Conservation (phyloP, 805 yeast species). For the Danielozyma ontarioensis region DNA sequence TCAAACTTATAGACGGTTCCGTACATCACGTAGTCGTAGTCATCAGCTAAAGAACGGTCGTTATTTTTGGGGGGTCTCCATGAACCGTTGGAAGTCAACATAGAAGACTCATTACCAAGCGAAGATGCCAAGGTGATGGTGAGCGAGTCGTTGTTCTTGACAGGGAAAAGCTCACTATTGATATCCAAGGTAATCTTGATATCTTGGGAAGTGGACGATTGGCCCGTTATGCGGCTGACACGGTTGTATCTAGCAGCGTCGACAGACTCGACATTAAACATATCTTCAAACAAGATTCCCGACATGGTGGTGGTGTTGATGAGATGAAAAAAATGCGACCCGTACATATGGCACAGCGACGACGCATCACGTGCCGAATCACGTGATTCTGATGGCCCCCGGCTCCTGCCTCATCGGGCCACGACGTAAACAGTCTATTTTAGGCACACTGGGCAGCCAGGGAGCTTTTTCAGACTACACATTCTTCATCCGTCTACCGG, state of each 20-base stretch:
- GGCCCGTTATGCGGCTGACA: slow-evolving; percentile 83
- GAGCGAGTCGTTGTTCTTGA: slow-evolving; percentile 65
- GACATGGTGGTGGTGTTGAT: slow-evolving; percentile 23
- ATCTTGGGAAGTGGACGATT: slow-evolving; percentile 75
- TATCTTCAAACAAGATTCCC: slow-evolving; percentile 84
- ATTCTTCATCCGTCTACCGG: too few species aligned
- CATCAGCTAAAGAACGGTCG: slow-evolving; percentile 87
- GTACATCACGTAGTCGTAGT: slow-evolving; percentile 96
- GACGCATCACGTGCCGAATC: neutral
- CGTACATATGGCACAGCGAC: neutral
- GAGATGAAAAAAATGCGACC: neutral
- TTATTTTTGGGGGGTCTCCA: slow-evolving; percentile 84
- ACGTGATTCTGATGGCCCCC: too few species aligned
- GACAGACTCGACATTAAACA: slow-evolving; percentile 77
- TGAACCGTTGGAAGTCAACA: slow-evolving; percentile 50
- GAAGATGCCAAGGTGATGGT: slow-evolving; percentile 84
- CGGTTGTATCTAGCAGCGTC: slow-evolving; percentile 90
- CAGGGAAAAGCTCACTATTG: slow-evolving; percentile 89
- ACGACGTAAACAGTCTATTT: too few species aligned
- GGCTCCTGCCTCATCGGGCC: neutral
- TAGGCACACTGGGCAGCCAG: too few species aligned
- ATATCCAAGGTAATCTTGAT: slow-evolving; percentile 83
- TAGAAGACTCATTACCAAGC: slow-evolving; percentile 45
- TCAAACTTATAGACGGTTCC: slow-evolving; percentile 97
- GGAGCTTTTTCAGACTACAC: too few species aligned